Percentiles rank a stretch among this genome's conserved stretches.
Evolutionary conservation across 2,329 filamentous ascomycete species (phyloP).

Genomic region (Lasiodiplodia sp.): DNA sequence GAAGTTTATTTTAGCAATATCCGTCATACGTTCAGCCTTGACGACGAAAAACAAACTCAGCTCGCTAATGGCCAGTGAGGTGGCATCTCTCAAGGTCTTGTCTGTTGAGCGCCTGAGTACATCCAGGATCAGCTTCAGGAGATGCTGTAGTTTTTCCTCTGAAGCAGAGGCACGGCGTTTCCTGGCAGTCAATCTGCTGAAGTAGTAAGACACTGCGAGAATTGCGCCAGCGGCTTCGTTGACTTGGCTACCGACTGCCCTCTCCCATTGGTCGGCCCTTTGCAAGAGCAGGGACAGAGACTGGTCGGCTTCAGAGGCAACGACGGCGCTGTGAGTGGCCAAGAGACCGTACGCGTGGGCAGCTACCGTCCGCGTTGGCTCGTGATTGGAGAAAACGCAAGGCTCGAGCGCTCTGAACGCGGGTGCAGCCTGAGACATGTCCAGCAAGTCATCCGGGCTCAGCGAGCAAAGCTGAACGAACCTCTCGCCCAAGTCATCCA

Average conservation of each 20-base stretch:
- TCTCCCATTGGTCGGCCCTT: conserved; percentile 61
- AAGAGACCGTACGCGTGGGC: conserved; percentile 80
- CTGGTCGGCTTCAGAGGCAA: conserved; percentile 51
- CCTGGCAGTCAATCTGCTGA: conserved; percentile 65
- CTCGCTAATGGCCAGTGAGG: conserved; percentile 66
- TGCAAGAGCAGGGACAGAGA: conserved; percentile 57
- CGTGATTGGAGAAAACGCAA: conserved; percentile 74
- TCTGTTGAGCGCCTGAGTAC: conserved; percentile 65
- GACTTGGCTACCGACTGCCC: conserved; percentile 65
- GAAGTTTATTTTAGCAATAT: conserved; percentile 45
- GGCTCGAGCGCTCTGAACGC: conserved; percentile 61
- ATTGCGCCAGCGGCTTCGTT: conserved; percentile 68
- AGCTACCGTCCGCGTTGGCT: conserved; percentile 69
- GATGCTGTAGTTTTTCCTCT: conserved; percentile 48
- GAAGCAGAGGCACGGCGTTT: conserved; percentile 39
- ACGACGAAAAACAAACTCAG: conserved; percentile 66
- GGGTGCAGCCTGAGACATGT: conserved; percentile 39
- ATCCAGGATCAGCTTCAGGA: conserved; percentile 55
- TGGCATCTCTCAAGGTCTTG: conserved; percentile 63
- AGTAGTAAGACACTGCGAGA: conserved; percentile 64
- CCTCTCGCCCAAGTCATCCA: conserved; percentile 55
- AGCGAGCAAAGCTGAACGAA: conserved; percentile 65
- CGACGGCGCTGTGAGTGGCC: conserved; percentile 65
- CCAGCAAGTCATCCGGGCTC: conserved; percentile 57
- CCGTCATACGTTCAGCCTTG: conserved; percentile 45